These are phyloP conservation scores for Hypsizygus marmoreus DNA, from an alignment of 768 basidiomycete genomes.

Conservation along the genomic window DNA sequence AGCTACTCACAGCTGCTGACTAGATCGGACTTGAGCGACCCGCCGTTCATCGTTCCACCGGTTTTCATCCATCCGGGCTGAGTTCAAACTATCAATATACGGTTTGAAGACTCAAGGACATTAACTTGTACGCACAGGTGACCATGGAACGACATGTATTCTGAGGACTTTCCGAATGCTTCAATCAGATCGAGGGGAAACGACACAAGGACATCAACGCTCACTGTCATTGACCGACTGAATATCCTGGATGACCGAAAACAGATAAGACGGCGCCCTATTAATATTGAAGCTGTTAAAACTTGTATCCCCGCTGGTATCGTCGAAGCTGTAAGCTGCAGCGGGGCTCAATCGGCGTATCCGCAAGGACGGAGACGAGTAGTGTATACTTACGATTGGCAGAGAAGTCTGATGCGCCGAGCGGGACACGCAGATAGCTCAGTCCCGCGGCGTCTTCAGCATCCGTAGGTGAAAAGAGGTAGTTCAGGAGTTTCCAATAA, in stretches of 20 bases:
- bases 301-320: constrained; percentile 55
- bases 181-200: constrained; percentile 1
- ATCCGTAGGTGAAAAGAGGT: constrained; percentile 62
- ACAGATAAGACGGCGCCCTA: constrained; percentile 60
- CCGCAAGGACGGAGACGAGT: background rate
- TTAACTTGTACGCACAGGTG: constrained; percentile 53
- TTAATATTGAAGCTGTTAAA: constrained; percentile 58
- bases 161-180: constrained; percentile 28
- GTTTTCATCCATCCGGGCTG: constrained; percentile 81
- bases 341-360: background rate
- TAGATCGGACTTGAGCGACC: constrained; percentile 50
- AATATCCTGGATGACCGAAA: constrained; percentile 63
- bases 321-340: constrained; percentile 65
- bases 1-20: constrained; percentile 46
- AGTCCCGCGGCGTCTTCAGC: constrained; percentile 62
- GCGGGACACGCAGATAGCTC: constrained; percentile 64
- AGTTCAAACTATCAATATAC: constrained; percentile 10
- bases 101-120: background rate
- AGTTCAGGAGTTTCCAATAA: constrained; percentile 59
- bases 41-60: constrained; percentile 64
- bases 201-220: too few species aligned
- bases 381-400: constrained; percentile 38
- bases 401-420: constrained; percentile 76
- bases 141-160: constrained; percentile 69
- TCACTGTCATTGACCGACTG: constrained; percentile 48